Evolutionary conservation across 495 filamentous ascomycete genomes (phyloP).

Genomic region (Pyrenula massariospora): DNA sequence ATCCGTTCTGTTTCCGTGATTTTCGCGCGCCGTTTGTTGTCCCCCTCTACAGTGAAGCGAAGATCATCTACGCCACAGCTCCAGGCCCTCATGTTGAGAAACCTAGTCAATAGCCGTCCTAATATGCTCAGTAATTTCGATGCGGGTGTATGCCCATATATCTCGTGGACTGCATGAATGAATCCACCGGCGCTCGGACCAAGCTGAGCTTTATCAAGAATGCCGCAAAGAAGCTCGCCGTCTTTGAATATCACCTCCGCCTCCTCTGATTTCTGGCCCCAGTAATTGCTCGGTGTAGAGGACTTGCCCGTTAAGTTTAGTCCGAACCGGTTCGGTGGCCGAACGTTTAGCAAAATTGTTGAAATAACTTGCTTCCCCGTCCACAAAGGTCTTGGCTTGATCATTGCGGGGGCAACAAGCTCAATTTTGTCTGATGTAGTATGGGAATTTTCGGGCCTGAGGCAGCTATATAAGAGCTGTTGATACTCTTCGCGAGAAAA

Average conservation of each 20-base stretch:
- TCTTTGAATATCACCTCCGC: conserved; percentile 73
- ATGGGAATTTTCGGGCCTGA: conserved; percentile 82
- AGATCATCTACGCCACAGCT: conserved; percentile 97
- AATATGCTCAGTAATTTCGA: conserved; percentile 80
- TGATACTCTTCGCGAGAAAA: conserved; percentile 84
- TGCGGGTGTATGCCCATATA: conserved; percentile 78
- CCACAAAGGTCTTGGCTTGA: conserved; percentile 76
- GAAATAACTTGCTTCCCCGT: conserved; percentile 97
- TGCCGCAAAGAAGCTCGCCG: conserved; percentile 78
- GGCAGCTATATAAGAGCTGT: conserved; percentile 77
- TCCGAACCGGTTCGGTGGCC: conserved; percentile 59
- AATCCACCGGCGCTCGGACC: conserved; percentile 80
- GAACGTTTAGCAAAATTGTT: conserved; percentile 86
- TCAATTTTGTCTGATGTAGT: conserved; percentile 60
- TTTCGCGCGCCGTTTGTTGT: conserved; percentile 55
- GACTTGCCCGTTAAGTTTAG: conserved; percentile 71
- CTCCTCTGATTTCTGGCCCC: conserved; percentile 63
- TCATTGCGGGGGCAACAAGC: conserved; percentile 65
- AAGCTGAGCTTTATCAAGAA: conserved; percentile 93
- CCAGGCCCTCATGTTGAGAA: conserved; percentile 86
- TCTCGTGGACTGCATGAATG: conserved; percentile 84
- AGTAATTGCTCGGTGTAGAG: conserved; percentile 60
- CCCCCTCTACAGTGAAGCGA: conserved; percentile 69
- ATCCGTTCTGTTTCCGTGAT: conserved; percentile 58
- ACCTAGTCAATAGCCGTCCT: conserved; percentile 78